Base-by-base conservation (phyloP, 768 basidiomycete species). In the Pulveroboletus sp. region DNA sequence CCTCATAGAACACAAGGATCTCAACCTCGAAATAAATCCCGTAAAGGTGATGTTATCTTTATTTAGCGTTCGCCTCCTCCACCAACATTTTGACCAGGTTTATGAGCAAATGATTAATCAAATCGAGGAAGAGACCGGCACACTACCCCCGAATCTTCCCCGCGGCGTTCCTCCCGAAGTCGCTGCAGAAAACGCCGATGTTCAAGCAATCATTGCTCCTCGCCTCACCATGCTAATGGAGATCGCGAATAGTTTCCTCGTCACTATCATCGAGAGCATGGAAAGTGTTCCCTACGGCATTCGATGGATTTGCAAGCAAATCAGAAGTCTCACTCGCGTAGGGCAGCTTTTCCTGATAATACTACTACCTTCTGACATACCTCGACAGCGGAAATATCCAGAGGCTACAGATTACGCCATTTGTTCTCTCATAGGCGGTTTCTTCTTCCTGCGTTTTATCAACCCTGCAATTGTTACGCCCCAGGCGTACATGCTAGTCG, bases 71-170 rank as follows among this genome's bases (percentile, higher is more conserved):
- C 43, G 14, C 42, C 35, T 42, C 32, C 49, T 52, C 26, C 8
- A 44, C 42, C 2, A 35, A 46, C 43, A 15, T 7, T 18, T 51
- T 42, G n/a, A 21, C 28, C 54, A 93, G 91, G 94, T 98, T 39
- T 99, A 99, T 70, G 96, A 99, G 71, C 95, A 98, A 76, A 95
- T 98, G 94, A 87, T 98, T 53, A 89, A 91, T 62, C 95, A 98
- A 72, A 96, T 99, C 57, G 93, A 98, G 66, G 94, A 97, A 65
- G 95, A 98, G 67, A 93, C 91, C 8, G 95, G 96, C 13, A 80
- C 86, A 5, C 76, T 97, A 46, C 96, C 96, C 0, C 79, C 86
- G 2, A 93, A 93, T 63, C 77, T 98, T 43, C 94, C 94, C 13
- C 82, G 94, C 41, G 93, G 92, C 39, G 94, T 98, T 4, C 77